Percentiles rank a stretch among this genome's conserved stretches.
phyloP scores from a whole-genome alignment of 2,329 filamentous ascomycete species.

The Phoma sp. region DNA sequence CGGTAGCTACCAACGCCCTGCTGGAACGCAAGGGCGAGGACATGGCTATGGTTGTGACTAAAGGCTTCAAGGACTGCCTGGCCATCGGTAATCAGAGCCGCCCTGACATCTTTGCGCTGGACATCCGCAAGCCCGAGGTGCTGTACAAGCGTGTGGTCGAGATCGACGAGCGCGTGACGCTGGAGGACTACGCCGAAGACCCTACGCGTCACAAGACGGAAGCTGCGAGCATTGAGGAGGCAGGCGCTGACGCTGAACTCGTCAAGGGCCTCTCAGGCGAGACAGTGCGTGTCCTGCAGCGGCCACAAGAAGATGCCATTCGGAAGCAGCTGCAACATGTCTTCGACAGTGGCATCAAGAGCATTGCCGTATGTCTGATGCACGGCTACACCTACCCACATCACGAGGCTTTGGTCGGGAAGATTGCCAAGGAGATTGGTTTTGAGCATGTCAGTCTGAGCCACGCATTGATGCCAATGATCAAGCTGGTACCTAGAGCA shows the following conservation, averaged over 20 bases:
- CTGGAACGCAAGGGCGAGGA: conserved; percentile 89
- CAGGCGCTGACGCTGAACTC: conserved; percentile 58
- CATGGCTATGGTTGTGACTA: conserved; percentile 85
- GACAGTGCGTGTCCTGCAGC: conserved; percentile 70
- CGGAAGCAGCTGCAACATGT: conserved; percentile 68
- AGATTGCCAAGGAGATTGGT: conserved; percentile 78
- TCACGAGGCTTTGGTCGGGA: conserved; percentile 80
- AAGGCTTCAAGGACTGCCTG: conserved; percentile 86
- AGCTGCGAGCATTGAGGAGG: conserved; percentile 57
- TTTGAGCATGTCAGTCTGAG: conserved; percentile 83
- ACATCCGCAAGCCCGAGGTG: conserved; percentile 84
- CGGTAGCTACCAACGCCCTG: conserved; percentile 89
- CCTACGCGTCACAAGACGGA: conserved; percentile 68
- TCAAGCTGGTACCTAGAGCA: conserved; percentile 76
- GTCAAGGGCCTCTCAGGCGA: conserved; percentile 77
- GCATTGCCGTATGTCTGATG: conserved; percentile 89
- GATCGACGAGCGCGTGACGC: conserved; percentile 85
- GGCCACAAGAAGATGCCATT: conserved; percentile 65
- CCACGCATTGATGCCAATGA: conserved; percentile 86
- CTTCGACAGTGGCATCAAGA: conserved; percentile 73
- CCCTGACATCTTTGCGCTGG: conserved; percentile 88
- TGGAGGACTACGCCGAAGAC: conserved; percentile 92
- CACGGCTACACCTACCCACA: conserved; percentile 90
- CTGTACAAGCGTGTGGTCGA: conserved; percentile 87
- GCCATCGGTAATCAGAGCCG: conserved; percentile 89